phyloP scores from a whole-genome alignment of 2,329 filamentous ascomycete genomes.

The Cladosporium phlei region DNA sequence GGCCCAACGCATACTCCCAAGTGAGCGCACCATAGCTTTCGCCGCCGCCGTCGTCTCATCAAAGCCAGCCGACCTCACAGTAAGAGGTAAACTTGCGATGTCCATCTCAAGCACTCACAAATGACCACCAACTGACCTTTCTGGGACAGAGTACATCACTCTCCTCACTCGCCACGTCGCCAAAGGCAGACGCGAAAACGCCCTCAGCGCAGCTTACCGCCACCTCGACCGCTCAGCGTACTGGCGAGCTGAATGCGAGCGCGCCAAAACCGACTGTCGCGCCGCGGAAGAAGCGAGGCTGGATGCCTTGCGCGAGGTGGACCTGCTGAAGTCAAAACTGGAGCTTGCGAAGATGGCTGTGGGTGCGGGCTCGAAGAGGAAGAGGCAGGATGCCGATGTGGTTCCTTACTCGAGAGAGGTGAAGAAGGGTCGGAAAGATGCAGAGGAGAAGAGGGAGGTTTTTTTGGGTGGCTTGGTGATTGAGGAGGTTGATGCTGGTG shows the following conservation, averaged over 20 bases:
- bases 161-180: constrained; percentile 34
- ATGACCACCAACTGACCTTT: not conserved
- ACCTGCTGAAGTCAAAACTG: constrained; percentile 20
- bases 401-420: constrained; percentile 21
- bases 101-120: not conserved
- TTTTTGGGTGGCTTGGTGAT: not conserved
- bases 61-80: constrained; percentile 33
- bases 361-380: constrained; percentile 25
- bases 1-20: constrained; percentile 10
- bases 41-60: constrained; percentile 30
- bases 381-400: constrained; percentile 25
- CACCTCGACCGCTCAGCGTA: constrained; percentile 39
- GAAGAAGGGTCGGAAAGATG: constrained; percentile 22
- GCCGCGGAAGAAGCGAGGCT: constrained; percentile 19
- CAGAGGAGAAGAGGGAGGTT: constrained; percentile 13
- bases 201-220: constrained; percentile 24
- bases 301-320: constrained; percentile 23
- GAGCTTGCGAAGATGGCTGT: constrained; percentile 14
- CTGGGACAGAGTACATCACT: constrained; percentile 25
- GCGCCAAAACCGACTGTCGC: constrained; percentile 17
- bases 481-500: constrained; percentile 3
- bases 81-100: constrained; percentile 24
- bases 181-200: constrained; percentile 21
- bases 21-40: constrained; percentile 20
- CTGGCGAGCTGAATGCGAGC: constrained; percentile 32